A percentile compares a stretch with the other conserved stretches of the same genome.
These are phyloP conservation scores for Corylus americana DNA, from an alignment of 306 rosid genomes.

Conservation along the genomic window DNA sequence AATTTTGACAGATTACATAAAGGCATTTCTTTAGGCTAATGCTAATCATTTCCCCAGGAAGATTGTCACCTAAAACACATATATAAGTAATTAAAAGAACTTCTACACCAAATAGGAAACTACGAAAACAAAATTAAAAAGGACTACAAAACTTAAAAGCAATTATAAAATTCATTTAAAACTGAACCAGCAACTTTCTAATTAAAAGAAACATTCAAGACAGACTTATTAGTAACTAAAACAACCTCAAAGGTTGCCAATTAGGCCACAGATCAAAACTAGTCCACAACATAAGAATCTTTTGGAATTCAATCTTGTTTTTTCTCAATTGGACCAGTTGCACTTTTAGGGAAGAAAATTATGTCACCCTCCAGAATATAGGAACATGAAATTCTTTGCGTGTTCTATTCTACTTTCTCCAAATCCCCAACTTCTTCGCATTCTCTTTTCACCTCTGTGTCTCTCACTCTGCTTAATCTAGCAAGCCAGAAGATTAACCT, in stretches of 20 bases:
- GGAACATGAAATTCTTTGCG: background rate
- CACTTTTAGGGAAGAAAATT: background rate
- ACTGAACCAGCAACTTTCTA: background rate
- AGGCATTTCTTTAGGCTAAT: background rate
- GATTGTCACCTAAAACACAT: background rate
- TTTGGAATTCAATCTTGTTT: background rate
- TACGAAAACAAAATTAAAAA: too few relatives aligned
- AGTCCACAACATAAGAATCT: background rate
- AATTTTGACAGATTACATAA: background rate
- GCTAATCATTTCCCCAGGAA: background rate
- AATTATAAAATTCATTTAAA: too few relatives aligned
- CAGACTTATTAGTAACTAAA: background rate
- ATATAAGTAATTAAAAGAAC: background rate
- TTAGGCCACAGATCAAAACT: background rate
- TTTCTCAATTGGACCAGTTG: background rate
- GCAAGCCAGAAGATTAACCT: background rate
- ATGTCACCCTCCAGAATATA: constrained; percentile 17
- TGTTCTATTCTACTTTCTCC: background rate
- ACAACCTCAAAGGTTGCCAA: background rate
- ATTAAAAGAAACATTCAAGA: too few relatives aligned
- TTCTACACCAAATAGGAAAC: too few relatives aligned
- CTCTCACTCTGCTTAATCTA: background rate
- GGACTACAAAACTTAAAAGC: too few relatives aligned
- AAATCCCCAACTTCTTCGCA: background rate
- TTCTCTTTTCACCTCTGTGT: background rate